These are phyloP conservation scores for Quercus phellos DNA, from an alignment of 331 rosid genomes.

Conservation along the genomic window DNA sequence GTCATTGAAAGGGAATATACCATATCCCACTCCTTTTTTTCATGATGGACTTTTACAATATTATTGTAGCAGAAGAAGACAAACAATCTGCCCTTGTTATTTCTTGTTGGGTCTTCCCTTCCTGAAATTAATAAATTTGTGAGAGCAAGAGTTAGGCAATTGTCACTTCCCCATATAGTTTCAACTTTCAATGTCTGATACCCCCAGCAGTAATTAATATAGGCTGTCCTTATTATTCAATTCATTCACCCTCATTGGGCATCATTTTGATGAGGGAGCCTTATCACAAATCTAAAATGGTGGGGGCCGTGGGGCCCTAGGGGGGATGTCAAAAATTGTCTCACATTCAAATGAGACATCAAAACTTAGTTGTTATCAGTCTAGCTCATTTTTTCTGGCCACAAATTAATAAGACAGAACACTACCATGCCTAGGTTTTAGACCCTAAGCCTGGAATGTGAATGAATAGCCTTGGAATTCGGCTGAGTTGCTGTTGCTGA, in stretches of 20 bases:
- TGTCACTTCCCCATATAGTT: not conserved
- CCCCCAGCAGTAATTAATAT: not conserved
- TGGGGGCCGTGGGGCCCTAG: not conserved
- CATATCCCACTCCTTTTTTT: no score
- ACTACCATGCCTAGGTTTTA: not conserved
- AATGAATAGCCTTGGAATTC: not conserved
- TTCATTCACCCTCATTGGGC: not conserved
- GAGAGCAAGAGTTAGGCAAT: not conserved
- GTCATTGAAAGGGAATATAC: not conserved
- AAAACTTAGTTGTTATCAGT: not conserved
- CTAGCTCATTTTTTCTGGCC: not conserved
- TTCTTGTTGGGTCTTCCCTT: not conserved
- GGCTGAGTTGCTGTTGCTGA: slow-evolving; percentile 1
- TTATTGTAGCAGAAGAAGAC: not conserved
- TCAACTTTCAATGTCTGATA: no score
- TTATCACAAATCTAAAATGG: not conserved
- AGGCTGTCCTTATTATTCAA: not conserved
- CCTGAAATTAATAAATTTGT: not conserved
- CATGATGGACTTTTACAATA: not conserved
- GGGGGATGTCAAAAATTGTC: not conserved
- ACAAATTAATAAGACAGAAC: not conserved
- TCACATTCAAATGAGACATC: not conserved
- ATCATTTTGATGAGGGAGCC: not conserved
- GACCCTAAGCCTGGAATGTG: not conserved
- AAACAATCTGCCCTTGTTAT: not conserved